Evolutionary conservation across 495 filamentous ascomycete genomes (phyloP), one percentile per base, ranked within the genome.

Genomic region (Collariella sp.): DNA sequence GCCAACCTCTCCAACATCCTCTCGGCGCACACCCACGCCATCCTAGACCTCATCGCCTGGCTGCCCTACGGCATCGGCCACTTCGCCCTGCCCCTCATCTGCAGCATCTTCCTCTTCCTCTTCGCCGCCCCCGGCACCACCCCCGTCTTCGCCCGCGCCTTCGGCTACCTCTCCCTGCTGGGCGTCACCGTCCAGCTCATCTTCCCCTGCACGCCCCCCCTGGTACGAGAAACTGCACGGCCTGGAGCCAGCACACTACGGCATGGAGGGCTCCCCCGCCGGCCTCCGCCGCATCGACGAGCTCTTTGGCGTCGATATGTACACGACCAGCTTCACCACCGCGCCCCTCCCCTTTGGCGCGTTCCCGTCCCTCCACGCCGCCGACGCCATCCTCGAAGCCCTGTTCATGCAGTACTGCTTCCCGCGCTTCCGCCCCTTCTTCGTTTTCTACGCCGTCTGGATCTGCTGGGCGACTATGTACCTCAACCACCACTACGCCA

Each of bases 401-500:
- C 75, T 95, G n/a, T 96, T 96, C 75, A 86, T 96, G 79, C 85
- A 83, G 67, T 83, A 91, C 62, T 80, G 88, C 63, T 96, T 96
- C 75, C 91, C 91, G 2, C 78, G 79, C 26, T 72, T 91, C 51
- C 80, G 82, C 58, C 81, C 83, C 34, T 64, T 91, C 23, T 93
- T 91, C 71, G 76, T 89, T 43, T 76, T 76, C 45, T 96, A 96
- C 69, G 84, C 83, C 10, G 75, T 84, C 50, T 96, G 91, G 91
- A 83, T 96, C 63, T 95, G 88, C 86, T 96, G 91, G 91, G 85
- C 91, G n/a, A 96, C 91, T 46, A 93, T 96, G 86, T 95, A 96
- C 63, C 80, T 96, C 49, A 91, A 88, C 40, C 91, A 96, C 69
- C 91, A 96, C 70, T 96, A 96, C 63, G 91, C 91, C 43, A 86